These are phyloP conservation scores for Trametes meyenii DNA, from an alignment of 768 basidiomycete genomes.

Conservation along the genomic window DNA sequence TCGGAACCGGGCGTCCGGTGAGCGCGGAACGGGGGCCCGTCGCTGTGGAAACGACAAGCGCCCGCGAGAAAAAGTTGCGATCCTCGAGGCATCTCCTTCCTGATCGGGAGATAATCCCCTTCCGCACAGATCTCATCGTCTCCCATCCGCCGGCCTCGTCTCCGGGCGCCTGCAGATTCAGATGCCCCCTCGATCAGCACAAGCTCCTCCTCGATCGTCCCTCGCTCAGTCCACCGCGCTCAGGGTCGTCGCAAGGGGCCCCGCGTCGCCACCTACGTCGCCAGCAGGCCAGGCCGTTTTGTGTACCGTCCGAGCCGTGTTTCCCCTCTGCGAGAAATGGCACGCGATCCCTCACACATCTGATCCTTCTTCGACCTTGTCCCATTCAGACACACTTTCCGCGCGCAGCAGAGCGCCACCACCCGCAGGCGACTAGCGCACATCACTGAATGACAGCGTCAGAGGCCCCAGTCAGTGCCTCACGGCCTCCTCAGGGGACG, in stretches of 20 bases:
- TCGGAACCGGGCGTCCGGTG: not conserved
- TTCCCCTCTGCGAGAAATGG: no score
- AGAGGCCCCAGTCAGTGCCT: not conserved
- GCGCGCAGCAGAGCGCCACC: no score
- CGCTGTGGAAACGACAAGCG: conserved; percentile 11
- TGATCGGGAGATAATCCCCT: conserved; percentile 8
- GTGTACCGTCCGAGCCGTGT: no score
- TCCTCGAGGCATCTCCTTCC: conserved; percentile 13
- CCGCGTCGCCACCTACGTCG: no score
- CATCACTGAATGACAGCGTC: not conserved
- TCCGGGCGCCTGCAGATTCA: not conserved
- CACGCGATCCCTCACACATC: no score
- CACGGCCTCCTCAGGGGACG: no score
- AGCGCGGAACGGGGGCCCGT: conserved; percentile 8
- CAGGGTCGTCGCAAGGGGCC: no score
- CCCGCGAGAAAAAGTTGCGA: not conserved
- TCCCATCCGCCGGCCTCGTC: not conserved
- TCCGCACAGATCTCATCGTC: conserved; percentile 13
- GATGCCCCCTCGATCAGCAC: not conserved
- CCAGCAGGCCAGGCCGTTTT: no score
- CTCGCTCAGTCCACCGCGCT: not conserved
- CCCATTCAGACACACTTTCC: no score
- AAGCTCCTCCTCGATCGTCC: conserved; percentile 1
- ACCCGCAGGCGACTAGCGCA: not conserved
- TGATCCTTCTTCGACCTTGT: no score